These are phyloP conservation scores for Panicum hallii DNA, from an alignment of 202 grass and related monocot genomes.

Conservation along the genomic window DNA sequence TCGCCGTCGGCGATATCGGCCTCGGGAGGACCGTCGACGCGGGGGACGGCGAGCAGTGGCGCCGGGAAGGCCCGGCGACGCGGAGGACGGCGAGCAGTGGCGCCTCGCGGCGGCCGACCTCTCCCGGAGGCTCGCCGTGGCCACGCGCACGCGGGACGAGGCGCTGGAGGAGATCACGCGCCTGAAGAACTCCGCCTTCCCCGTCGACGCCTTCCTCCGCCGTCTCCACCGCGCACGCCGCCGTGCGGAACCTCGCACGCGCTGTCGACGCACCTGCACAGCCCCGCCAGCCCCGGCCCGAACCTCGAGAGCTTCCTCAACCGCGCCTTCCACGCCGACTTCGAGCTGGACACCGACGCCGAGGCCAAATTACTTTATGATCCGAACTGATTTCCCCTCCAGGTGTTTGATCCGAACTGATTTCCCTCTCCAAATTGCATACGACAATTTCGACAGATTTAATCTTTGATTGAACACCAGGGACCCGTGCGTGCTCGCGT, in stretches of 20 bases:
- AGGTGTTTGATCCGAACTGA: no score
- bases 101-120: constrained; percentile 74
- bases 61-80: no score
- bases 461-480: no score
- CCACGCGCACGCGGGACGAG: constrained; percentile 84
- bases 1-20: constrained; percentile 51
- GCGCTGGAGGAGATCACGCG: constrained; percentile 74
- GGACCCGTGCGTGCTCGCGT: no score
- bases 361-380: background rate
- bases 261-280: constrained; percentile 51
- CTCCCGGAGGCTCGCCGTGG: constrained; percentile 72
- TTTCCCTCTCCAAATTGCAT: no score
- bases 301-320: constrained; percentile 86
- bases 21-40: constrained; percentile 22
- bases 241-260: no score
- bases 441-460: no score
- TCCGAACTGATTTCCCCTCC: no score
- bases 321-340: constrained; percentile 72
- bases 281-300: constrained; percentile 47
- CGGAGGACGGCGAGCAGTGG: no score
- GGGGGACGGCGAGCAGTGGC: constrained; percentile 63
- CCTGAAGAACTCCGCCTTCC: constrained; percentile 65
- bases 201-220: constrained; percentile 61
- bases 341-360: constrained; percentile 74
- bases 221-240: constrained; percentile 40